Percentiles rank a stretch among this genome's conserved stretches.
phyloP scores from a whole-genome alignment of 805 yeast species.

The Wickerhamiella sergipiensis region DNA sequence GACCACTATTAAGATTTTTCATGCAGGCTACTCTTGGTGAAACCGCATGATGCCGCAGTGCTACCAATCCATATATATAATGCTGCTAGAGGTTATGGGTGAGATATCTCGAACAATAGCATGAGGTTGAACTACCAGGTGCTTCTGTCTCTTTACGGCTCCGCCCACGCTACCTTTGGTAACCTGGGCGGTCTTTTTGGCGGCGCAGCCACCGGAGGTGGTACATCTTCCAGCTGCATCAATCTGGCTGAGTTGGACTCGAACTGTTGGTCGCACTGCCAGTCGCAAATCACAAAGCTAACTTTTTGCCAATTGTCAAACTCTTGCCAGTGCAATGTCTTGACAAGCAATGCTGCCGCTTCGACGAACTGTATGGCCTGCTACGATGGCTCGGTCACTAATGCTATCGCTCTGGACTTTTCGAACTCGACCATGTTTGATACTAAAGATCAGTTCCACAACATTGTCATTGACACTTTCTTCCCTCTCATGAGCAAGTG shows the following conservation, averaged over 20 bases:
- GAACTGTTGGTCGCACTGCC: slow-evolving; percentile 3
- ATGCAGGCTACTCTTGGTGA: not conserved
- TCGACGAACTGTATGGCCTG: slow-evolving; percentile 2
- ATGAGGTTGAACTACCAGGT: not conserved
- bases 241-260: not conserved
- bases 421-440: slow-evolving; percentile 7
- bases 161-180: not conserved
- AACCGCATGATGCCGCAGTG: not conserved
- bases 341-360: not conserved
- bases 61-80: not conserved
- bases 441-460: slow-evolving; percentile 9
- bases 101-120: not conserved
- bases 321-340: not conserved
- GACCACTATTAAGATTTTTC: not conserved
- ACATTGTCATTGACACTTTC: slow-evolving; percentile 13
- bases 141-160: not conserved
- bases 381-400: not conserved
- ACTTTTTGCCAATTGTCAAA: not conserved
- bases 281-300: slow-evolving; percentile 1
- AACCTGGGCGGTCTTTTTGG: not conserved
- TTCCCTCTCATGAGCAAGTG: slow-evolving; percentile 1
- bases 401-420: slow-evolving; percentile 8
- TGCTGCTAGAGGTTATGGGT: not conserved
- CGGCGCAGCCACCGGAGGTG: not conserved
- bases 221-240: not conserved